These are phyloP conservation scores for Paramecium biaurelia DNA, from an alignment of 73 alveolate genomes.

Conservation along the genomic window DNA sequence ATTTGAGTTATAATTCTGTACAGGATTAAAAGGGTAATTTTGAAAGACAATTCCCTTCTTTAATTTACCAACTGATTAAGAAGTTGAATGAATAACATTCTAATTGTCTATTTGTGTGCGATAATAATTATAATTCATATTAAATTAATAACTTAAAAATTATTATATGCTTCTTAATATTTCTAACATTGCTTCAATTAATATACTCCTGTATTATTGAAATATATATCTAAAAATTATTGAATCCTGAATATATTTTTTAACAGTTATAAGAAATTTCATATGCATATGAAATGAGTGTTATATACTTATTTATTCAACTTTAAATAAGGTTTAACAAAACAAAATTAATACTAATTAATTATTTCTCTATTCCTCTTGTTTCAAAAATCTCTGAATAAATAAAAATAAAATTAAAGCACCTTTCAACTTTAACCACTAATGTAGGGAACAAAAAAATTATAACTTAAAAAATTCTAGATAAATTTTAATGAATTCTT, in stretches of 20 bases:
- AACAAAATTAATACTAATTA: background rate
- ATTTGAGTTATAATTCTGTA: background rate
- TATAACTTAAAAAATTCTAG: background rate
- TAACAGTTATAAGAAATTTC: no score
- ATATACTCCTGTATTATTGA: no score
- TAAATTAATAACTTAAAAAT: background rate
- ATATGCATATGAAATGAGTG: background rate
- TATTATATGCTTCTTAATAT: background rate
- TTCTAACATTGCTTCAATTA: background rate
- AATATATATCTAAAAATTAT: no score
- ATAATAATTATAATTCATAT: background rate
- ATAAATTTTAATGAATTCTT: no score
- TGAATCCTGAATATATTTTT: no score
- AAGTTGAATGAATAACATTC: background rate
- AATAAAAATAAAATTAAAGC: no score
- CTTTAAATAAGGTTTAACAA: background rate
- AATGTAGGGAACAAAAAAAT: no score
- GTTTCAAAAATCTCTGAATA: no score
- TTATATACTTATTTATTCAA: background rate
- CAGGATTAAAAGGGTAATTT: slow-evolving; percentile 9
- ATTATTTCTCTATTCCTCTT: no score
- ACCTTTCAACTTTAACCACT: background rate
- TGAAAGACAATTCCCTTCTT: slow-evolving; percentile 35
- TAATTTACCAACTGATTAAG: slow-evolving; percentile 25
- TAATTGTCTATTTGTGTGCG: background rate